phyloP scores from a whole-genome alignment of 208 protist genomes.

The Leishmania lainsoni region DNA sequence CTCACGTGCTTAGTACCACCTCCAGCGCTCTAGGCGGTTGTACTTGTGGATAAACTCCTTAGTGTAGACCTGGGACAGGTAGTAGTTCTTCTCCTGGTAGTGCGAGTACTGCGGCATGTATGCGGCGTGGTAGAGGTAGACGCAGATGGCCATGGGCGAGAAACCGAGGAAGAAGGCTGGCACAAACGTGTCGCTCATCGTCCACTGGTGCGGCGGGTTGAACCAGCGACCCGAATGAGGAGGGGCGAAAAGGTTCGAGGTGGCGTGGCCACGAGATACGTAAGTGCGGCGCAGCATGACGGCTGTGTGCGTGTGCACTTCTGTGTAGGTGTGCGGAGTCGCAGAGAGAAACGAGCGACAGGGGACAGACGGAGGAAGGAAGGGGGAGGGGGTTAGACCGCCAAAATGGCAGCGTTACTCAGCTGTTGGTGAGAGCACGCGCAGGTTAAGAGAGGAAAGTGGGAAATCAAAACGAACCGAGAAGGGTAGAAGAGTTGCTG shows the following conservation, averaged over 20 bases:
- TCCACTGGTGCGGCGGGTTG: constrained; percentile 93
- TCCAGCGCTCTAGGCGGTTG: constrained; percentile 89
- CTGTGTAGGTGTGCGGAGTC: background rate
- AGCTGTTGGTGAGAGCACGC: background rate
- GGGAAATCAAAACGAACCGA: too few relatives aligned
- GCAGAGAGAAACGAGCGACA: background rate
- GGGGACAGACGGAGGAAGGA: background rate
- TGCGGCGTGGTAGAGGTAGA: constrained; percentile 87
- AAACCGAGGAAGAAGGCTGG: constrained; percentile 83
- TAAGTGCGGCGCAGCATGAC: constrained; percentile 77
- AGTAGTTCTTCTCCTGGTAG: constrained; percentile 93
- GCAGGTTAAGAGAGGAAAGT: background rate
- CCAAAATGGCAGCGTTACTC: background rate
- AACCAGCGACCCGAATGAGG: constrained; percentile 91
- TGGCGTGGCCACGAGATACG: constrained; percentile 74
- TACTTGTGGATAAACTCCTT: constrained; percentile 94
- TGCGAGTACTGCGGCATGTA: constrained; percentile 93
- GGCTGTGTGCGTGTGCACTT: background rate
- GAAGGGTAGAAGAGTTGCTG: background rate
- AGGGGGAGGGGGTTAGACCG: background rate
- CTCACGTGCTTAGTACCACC: constrained; percentile 70
- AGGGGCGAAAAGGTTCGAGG: constrained; percentile 88
- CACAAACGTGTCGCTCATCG: constrained; percentile 88
- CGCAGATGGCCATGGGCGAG: constrained; percentile 75
- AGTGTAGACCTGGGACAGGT: constrained; percentile 86